A percentile compares a stretch with the other conserved stretches of the same genome.
phyloP scores from a whole-genome alignment of 2,329 filamentous ascomycete genomes.

The Penicillium capsulatum region DNA sequence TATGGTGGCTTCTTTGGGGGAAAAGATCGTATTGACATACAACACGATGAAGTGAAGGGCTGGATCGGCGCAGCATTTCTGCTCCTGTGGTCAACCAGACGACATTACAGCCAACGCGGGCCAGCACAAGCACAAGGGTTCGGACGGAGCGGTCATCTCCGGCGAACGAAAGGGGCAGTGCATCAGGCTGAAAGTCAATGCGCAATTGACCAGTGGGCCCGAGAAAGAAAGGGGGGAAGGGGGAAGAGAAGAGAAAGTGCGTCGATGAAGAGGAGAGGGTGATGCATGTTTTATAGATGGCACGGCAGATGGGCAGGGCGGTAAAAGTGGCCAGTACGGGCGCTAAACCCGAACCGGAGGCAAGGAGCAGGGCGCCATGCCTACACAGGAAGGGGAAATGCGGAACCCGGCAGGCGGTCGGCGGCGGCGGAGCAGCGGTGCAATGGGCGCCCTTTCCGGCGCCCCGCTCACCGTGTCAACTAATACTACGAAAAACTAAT shows the following conservation, averaged over 20 bases:
- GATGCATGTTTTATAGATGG: conserved; percentile 26
- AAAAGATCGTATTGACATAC: not conserved
- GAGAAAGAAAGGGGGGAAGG: conserved; percentile 5
- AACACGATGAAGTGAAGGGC: conserved; percentile 1
- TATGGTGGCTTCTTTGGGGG: not conserved
- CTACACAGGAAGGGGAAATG: conserved; percentile 17
- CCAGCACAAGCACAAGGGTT: conserved; percentile 5
- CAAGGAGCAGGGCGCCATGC: not conserved
- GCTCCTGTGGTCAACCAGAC: conserved; percentile 1
- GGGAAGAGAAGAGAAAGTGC: conserved; percentile 18
- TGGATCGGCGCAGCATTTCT: conserved; percentile 5
- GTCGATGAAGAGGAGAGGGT: conserved; percentile 18
- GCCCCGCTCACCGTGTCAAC: conserved; percentile 18
- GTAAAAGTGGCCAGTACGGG: too few relatives aligned
- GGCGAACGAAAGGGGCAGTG: conserved; percentile 11
- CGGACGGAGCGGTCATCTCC: conserved; percentile 8
- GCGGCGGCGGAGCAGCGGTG: conserved; percentile 13
- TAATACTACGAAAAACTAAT: too few relatives aligned
- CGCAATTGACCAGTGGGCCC: conserved; percentile 2
- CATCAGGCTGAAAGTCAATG: conserved; percentile 6
- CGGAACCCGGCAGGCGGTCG: conserved; percentile 11
- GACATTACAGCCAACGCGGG: conserved; percentile 4
- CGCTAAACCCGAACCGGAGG: not conserved
- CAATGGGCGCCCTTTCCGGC: conserved; percentile 18
- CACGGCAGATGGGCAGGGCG: conserved; percentile 10